A percentile compares a stretch with the other conserved stretches of the same genome.
Conservation (phyloP, 2,329 filamentous ascomycete genomes). For the Coniella vitis region DNA sequence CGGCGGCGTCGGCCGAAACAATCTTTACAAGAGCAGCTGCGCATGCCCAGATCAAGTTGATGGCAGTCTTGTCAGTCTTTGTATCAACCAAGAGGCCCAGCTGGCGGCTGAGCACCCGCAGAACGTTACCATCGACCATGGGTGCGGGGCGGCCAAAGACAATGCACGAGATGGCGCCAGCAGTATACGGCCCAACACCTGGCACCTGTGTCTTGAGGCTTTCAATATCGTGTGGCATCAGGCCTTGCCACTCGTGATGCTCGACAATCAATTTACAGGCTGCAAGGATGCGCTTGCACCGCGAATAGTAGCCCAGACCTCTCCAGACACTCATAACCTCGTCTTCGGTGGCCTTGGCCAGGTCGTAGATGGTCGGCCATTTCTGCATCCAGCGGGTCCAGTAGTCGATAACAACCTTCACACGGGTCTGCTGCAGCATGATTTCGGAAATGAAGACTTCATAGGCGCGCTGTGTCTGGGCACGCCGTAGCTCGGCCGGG, state of each 20-base stretch:
- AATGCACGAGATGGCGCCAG: conserved; percentile 55
- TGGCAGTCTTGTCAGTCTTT: conserved; percentile 46
- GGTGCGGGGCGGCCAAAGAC: conserved; percentile 53
- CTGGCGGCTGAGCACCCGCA: conserved; percentile 54
- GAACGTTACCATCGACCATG: conserved; percentile 59
- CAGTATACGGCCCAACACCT: conserved; percentile 56
- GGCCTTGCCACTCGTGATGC: conserved; percentile 34
- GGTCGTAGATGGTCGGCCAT: conserved; percentile 52
- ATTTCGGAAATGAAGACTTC: conserved; percentile 62
- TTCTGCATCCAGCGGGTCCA: conserved; percentile 55
- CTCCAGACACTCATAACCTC: conserved; percentile 54
- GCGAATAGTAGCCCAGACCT: conserved; percentile 55
- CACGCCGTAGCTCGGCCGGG: conserved; percentile 29
- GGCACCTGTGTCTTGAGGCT: conserved; percentile 46
- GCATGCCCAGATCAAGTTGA: conserved; percentile 51
- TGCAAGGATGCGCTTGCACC: conserved; percentile 55
- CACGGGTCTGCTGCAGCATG: conserved; percentile 61
- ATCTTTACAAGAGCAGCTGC: conserved; percentile 48
- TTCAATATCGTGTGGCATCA: conserved; percentile 40
- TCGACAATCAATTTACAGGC: conserved; percentile 45
- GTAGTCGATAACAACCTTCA: conserved; percentile 55
- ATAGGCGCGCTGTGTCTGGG: conserved; percentile 50
- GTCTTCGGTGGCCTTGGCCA: conserved; percentile 46
- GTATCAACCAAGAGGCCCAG: conserved; percentile 50
- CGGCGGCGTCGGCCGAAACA: conserved; percentile 34